Conservation (phyloP, 192 early-diverging fungal genomes). For the Spinellus fusiger region DNA sequence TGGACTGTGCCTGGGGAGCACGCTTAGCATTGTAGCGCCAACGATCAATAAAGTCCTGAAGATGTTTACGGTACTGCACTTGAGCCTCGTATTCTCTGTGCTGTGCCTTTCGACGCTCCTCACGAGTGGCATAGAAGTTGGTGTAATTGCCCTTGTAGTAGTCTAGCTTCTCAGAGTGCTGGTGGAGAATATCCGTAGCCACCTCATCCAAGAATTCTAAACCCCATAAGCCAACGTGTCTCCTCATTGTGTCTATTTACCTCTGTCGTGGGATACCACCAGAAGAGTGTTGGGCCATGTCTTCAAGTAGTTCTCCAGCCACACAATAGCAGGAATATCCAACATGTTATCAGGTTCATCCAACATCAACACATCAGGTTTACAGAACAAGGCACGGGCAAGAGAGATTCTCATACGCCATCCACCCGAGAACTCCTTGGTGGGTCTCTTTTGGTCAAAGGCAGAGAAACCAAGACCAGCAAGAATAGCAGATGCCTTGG, state of each 20-base stretch:
- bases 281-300: constrained; percentile 88
- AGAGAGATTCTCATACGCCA: constrained; percentile 99
- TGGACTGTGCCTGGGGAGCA: constrained; percentile 93
- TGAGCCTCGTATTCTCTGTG: constrained; percentile 95
- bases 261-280: constrained; percentile 97
- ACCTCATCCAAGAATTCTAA: constrained; percentile 97
- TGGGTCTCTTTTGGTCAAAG: constrained; percentile 72
- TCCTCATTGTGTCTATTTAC: constrained; percentile 35
- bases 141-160: constrained; percentile 96
- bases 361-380: constrained; percentile 83
- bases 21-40: constrained; percentile 99
- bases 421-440: constrained; percentile 95
- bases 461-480: constrained; percentile 92
- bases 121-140: constrained; percentile 81
- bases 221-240: not conserved
- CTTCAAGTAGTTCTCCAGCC: constrained; percentile 92
- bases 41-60: constrained; percentile 97
- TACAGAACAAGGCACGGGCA: constrained; percentile 94
- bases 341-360: constrained; percentile 93
- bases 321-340: constrained; percentile 96
- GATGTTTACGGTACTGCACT: constrained; percentile 85
- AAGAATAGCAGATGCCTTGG: constrained; percentile 89
- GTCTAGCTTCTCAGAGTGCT: constrained; percentile 89
- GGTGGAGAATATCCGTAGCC: constrained; percentile 94
- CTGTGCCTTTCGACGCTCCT: constrained; percentile 88